Evolutionary conservation across 2,329 filamentous ascomycete species (phyloP), one percentile per base, ranked within the genome.

Genomic region (Cercospora berteroae): DNA sequence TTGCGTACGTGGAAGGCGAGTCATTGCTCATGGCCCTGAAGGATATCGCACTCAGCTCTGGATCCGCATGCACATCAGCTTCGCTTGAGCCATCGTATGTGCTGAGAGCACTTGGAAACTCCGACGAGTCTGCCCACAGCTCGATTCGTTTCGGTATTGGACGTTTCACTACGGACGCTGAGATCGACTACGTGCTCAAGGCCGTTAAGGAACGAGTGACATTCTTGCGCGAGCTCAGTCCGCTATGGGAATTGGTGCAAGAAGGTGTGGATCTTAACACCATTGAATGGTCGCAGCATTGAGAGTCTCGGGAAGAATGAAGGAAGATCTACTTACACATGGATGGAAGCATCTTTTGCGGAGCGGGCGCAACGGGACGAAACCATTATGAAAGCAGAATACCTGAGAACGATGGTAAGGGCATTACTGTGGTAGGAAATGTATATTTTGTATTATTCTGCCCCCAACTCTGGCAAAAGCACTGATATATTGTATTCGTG

Each of bases 271-370:
- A 97, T 77, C 83, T 99, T 73, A 92, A 96, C 81, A 97, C 93
- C 52, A 99, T 99, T 76, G 90, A 99, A 82, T 99, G 95, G 95
- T 96, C 91, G 78, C 94, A 97, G 83, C 95, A 99, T 81, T 98
- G 84, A 86, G 27, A 12, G 6, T n/a, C 6, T n/a, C 3, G 1
- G 18, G 10, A 4, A 2, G 25, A 29, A 57, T 57, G 36, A 57
- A 25, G 52, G 23, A 31, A 4, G 52, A 31, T 29, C 25, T 57
- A 57, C 29, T 57, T 31, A 16, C 10, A 57, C 52, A n/a, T 18
- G 52, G 25, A 31, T 31, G 20, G 29, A 57, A 31, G 44, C 44
- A 50, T 50, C 44, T 18, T 57, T 33, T 57, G 52, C 25, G 13
- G 52, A 57, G 52, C 52, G 52, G 52, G 52, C 52, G 52, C 52